A percentile compares a stretch with the other conserved stretches of the same genome.
Evolutionary conservation across 2,329 filamentous ascomycete genomes (phyloP).

Genomic region (Apiospora hydei): DNA sequence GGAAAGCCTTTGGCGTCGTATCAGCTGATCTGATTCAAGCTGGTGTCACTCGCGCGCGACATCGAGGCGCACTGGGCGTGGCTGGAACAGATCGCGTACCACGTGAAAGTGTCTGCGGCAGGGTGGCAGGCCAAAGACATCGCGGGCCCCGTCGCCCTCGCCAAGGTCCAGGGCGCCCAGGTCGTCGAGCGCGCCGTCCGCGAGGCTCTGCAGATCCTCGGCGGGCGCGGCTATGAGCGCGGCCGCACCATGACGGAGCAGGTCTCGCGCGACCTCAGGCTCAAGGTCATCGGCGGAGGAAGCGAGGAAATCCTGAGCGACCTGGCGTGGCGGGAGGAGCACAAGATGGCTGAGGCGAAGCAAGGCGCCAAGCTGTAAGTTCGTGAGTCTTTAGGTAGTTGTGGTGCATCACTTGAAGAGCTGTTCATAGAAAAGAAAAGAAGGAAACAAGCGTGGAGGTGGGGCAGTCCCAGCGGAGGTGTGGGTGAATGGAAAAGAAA

Average conservation of each 20-base stretch:
- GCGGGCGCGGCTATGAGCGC: slow-evolving; percentile 88
- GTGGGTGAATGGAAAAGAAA: not conserved
- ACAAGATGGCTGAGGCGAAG: slow-evolving; percentile 78
- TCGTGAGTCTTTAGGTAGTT: no score
- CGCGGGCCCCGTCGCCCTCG: slow-evolving; percentile 91
- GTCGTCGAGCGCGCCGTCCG: slow-evolving; percentile 98
- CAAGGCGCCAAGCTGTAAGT: slow-evolving; percentile 92
- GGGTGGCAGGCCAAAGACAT: slow-evolving; percentile 97
- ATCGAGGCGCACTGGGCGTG: slow-evolving; percentile 97
- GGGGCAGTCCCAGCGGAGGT: not conserved
- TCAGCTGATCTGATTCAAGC: slow-evolving; percentile 95
- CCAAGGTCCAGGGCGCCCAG: slow-evolving; percentile 92
- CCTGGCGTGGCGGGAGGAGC: slow-evolving; percentile 87
- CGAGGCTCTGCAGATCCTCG: slow-evolving; percentile 97
- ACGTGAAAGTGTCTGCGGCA: slow-evolving; percentile 67
- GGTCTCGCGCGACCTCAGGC: slow-evolving; percentile 91
- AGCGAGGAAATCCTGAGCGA: slow-evolving; percentile 99
- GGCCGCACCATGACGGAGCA: slow-evolving; percentile 95
- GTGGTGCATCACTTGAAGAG: not conserved
- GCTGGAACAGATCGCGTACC: slow-evolving; percentile 94
- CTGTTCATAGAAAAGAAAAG: not conserved
- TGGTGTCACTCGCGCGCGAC: slow-evolving; percentile 97
- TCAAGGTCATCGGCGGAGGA: slow-evolving; percentile 95
- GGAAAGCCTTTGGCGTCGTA: slow-evolving; percentile 96
- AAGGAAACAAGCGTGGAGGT: not conserved